Evolutionary conservation across 345 rosid species (phyloP), one percentile per base, ranked within the genome.

Genomic region (Hirschfeldia incana): DNA sequence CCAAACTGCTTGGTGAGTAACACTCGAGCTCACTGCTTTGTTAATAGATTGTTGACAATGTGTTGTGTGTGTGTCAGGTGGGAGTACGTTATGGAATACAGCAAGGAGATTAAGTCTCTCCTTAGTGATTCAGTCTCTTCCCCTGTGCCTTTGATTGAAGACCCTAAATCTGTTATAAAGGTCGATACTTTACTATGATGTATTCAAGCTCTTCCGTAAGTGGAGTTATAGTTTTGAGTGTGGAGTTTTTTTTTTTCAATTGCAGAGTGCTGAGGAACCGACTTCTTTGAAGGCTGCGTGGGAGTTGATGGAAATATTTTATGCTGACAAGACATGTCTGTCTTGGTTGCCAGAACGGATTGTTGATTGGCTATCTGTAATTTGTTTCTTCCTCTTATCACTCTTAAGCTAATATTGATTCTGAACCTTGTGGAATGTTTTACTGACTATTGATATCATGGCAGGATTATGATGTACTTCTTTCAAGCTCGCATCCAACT

Each of bases 361-460:
- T 30, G 83, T 88, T 51, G 97, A 95, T 84, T 95, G 99, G 98
- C 83, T 95, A 83, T 86, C 97, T 84, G 99, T 95, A 95, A 90
- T 78, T 85, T 53, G 75, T 82, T 83, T 82, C 60, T 76, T 21
- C 71, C 17, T 4, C 36, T 57, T 57, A 13, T 49, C 27, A 49
- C n/a, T 10, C 67, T 73, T 32, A 5, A 29, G 21, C 65, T 69
- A 32, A n/a, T 58, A 53, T 59, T 67, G n/a, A 4, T 65, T 74
- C 33, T 75, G 3, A n/a, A 53, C 28, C 2, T 70, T 75, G 10
- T 65, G 7, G 36, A 5, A 9, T 37, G 15, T 49, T 32, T 30
- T 30, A 69, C 69, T 36, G 8, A 70, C 39, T 39, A 49, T 80
- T 69, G 27, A 28, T 74, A 34, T 72, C 17, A 12, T 85, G 79